Evolutionary conservation across 805 yeast genomes (phyloP).

Genomic region (Pichia membranifaciens): DNA sequence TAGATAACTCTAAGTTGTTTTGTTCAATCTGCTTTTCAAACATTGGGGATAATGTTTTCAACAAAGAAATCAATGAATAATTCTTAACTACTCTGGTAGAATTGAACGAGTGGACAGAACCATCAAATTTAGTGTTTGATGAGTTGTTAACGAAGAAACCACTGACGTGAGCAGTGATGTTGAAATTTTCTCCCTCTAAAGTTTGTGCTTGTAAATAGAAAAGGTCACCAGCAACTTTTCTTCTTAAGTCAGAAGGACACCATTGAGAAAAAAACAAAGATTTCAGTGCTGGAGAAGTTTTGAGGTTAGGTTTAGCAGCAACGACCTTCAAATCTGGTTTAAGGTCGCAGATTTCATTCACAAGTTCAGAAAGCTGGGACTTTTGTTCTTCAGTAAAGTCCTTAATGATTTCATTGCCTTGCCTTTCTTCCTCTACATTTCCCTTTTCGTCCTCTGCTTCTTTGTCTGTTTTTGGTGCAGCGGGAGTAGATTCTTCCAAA

Average conservation of each 20-base stretch:
- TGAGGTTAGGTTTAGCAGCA: conserved; percentile 30
- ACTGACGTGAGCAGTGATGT: conserved; percentile 68
- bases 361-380: conserved; percentile 16
- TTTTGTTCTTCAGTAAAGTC: conserved; percentile 31
- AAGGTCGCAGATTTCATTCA: conserved; percentile 17
- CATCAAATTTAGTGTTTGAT: conserved; percentile 64
- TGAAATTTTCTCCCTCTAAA: conserved; percentile 71
- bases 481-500: conserved; percentile 29
- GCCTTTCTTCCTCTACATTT: background rate
- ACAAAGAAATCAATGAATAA: conserved; percentile 54
- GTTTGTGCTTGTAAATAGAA: conserved; percentile 71
- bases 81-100: conserved; percentile 28
- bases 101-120: conserved; percentile 35
- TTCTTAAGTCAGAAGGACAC: conserved; percentile 75
- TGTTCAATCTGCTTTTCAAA: conserved; percentile 47
- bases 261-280: conserved; percentile 62
- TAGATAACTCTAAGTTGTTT: conserved; percentile 42
- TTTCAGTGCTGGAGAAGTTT: conserved; percentile 47
- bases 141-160: conserved; percentile 80
- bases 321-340: conserved; percentile 16
- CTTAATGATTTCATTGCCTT: conserved; percentile 18
- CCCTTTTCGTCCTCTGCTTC: conserved; percentile 12
- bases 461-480: conserved; percentile 13
- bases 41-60: conserved; percentile 59
- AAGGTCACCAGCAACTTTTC: conserved; percentile 67